Base-by-base conservation (phyloP, 2,329 filamentous ascomycete genomes). In the Lecanicillium sp. region DNA sequence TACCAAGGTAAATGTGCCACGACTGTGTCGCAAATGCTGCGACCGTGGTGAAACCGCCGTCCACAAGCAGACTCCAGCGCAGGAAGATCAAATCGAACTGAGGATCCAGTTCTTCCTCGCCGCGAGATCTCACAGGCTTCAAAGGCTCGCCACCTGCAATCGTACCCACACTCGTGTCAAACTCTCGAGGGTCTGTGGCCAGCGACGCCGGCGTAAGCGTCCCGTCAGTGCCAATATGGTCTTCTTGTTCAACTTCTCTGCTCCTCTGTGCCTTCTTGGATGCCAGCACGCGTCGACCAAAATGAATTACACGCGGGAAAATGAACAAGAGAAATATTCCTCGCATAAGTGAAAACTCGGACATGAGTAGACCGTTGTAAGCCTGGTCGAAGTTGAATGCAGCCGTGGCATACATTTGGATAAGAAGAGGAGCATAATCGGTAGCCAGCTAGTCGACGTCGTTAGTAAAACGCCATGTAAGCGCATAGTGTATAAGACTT, bases 31-130 rank as follows among this genome's bases (percentile, higher is more conserved):
- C 79, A 52, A 86, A 82, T 0, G 79, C 77, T 0, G 81, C 77
- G 1, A 79, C 67, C 2, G 77, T 77, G 0, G 84, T 88, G 19
- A 88, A 65, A 0, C 78, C 56, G 0, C 82, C 82, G 56, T 88
- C 84, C 0, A 81, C 67, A 0, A 87, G 62, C 3, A 87, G 67
- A 51, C 80, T 85, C 68, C 77, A 84, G 3, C 80, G 72, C 3
- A 84, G 69, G 56, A 86, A 87, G 29, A 81, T 70, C 1, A 88
- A 69, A 51, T 88, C 84, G 56, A 88, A 88, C 0, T 66, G 70
- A 38, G 73, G 78, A 0, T 73, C 70, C 32, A 71, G 63, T 1
- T 74, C 67, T 1, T 67, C 63, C 0, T 48, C 55, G 0, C 53
- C 53, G n/a, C 54, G 52, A 0, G 65, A 60, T n/a, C 62, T 57